Percentiles rank a stretch among this genome's conserved stretches.
Evolutionary conservation across 805 yeast species (phyloP).

Genomic region (Pichia californica): DNA sequence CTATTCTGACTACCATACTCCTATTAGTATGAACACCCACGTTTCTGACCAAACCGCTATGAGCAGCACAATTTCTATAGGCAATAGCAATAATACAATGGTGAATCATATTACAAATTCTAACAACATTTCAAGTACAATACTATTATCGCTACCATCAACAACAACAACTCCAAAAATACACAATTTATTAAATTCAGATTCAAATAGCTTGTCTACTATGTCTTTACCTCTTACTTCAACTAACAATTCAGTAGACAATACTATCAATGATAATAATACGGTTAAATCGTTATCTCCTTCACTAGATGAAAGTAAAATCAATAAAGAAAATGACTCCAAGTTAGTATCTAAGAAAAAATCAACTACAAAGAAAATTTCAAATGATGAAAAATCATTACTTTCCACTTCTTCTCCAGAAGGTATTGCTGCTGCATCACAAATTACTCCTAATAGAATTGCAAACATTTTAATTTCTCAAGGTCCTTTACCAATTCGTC

Average conservation of each 20-base stretch:
- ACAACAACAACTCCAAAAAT: neutral
- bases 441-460: conserved; percentile 73
- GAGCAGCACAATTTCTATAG: too few species aligned
- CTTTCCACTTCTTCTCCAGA: conserved; percentile 79
- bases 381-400: conserved; percentile 24
- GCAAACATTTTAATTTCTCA: conserved; percentile 61
- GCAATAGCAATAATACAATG: too few species aligned
- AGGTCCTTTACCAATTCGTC: conserved; percentile 89
- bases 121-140: neutral
- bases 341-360: conserved; percentile 4
- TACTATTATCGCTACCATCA: neutral
- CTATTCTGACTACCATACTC: too few species aligned
- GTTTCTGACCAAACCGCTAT: too few species aligned
- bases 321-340: neutral
- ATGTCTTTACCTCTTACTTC: neutral
- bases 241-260: neutral
- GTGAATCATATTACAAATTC: too few species aligned
- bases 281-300: neutral
- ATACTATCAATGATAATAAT: neutral
- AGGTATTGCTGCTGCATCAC: conserved; percentile 80
- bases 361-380: conserved; percentile 2
- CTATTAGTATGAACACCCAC: too few species aligned
- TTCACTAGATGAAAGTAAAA: neutral
- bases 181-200: neutral
- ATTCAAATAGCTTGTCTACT: too few species aligned